A percentile compares a stretch with the other conserved stretches of the same genome.
Evolutionary conservation across 257 asterid genomes (phyloP).

Genomic region (Handroanthus guayacan): DNA sequence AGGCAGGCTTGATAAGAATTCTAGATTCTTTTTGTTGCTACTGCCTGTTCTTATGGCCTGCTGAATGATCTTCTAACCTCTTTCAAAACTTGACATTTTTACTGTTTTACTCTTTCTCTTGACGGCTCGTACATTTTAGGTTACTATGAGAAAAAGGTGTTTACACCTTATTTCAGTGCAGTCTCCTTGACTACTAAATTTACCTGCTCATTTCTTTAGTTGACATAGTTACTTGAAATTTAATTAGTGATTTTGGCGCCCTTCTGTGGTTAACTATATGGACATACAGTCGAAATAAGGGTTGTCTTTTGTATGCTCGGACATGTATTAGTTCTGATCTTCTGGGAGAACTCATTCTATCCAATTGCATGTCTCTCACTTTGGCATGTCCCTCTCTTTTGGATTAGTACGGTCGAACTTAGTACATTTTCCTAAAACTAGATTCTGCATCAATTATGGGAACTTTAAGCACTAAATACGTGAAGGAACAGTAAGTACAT

Average conservation of each 20-base stretch:
- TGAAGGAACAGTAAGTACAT: neutral
- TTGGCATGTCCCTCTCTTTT: constrained; percentile 1
- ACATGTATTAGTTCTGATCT: neutral
- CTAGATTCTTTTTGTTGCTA: too few species aligned
- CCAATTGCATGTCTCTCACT: neutral
- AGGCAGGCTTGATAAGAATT: too few species aligned
- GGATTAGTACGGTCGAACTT: neutral
- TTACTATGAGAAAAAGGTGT: too few species aligned
- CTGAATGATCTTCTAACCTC: too few species aligned
- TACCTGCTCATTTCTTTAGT: neutral
- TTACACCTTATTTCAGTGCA: neutral
- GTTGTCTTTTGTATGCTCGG: neutral
- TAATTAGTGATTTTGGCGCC: neutral
- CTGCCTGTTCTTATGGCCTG: too few species aligned
- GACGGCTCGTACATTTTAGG: too few species aligned
- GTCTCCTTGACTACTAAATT: constrained; percentile 14
- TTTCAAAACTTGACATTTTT: too few species aligned
- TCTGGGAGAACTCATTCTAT: neutral
- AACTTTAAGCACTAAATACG: constrained; percentile 6
- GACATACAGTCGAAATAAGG: neutral
- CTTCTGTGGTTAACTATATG: neutral
- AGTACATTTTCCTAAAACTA: neutral
- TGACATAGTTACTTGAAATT: neutral
- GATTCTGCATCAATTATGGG: neutral
- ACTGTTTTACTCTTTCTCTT: too few species aligned